phyloP scores from a whole-genome alignment of 2,329 filamentous ascomycete genomes.

The Aspergillus pseudonomiae region DNA sequence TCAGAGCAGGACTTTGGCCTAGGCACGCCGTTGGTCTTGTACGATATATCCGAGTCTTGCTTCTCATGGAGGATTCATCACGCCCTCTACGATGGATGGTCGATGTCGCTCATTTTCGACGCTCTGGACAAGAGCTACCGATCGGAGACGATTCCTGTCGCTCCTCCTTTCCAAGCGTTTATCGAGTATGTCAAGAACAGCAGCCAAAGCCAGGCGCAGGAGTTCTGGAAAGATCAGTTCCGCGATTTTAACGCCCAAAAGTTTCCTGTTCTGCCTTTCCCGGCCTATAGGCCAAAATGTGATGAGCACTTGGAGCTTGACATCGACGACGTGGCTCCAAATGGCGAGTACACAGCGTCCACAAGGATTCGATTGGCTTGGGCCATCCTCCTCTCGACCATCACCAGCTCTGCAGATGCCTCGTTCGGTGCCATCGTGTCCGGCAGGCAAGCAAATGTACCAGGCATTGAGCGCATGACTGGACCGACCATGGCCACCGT shows the following conservation, averaged over 20 bases:
- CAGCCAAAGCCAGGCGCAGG: too few species aligned
- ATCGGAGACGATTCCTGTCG: too few species aligned
- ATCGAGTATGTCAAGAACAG: too few species aligned
- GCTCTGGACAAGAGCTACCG: too few species aligned
- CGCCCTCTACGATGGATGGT: too few species aligned
- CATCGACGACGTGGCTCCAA: not conserved
- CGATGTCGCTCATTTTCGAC: too few species aligned
- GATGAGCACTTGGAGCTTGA: not conserved
- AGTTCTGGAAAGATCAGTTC: too few species aligned
- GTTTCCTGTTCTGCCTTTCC: too few species aligned
- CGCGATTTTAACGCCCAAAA: too few species aligned
- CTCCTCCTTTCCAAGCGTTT: too few species aligned
- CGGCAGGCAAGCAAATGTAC: conserved; percentile 42
- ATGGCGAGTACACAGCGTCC: not conserved
- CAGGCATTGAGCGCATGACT: conserved; percentile 41
- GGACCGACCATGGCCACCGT: conserved; percentile 13
- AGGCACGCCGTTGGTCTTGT: not conserved
- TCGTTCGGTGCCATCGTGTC: conserved; percentile 45
- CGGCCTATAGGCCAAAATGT: too few species aligned
- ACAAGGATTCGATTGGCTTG: conserved; percentile 32
- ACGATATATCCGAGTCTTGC: not conserved
- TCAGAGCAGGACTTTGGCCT: not conserved
- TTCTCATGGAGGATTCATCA: not conserved
- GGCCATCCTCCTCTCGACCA: conserved; percentile 39
- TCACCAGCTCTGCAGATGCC: conserved; percentile 40